phyloP scores from a whole-genome alignment of 371 early-diverging fungal genomes.

The Zancudomyces culisetae region DNA sequence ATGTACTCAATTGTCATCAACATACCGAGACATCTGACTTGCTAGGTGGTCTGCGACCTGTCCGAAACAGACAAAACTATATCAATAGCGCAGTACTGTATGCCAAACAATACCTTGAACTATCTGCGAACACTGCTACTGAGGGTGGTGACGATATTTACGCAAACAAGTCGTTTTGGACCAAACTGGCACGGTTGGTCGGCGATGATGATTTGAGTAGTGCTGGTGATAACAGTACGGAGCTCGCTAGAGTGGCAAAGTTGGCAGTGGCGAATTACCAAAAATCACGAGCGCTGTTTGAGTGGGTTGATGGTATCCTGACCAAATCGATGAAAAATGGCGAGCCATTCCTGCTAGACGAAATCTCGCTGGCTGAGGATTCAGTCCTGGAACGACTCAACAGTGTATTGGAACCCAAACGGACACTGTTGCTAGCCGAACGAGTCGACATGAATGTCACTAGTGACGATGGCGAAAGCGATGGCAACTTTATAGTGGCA shows the following conservation, averaged over 20 bases:
- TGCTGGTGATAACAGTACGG: slow-evolving; percentile 1
- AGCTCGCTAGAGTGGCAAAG: slow-evolving; percentile 5
- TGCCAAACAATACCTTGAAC: background rate
- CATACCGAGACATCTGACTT: slow-evolving; percentile 95
- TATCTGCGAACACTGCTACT: background rate
- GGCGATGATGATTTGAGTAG: background rate
- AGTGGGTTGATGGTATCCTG: slow-evolving; percentile 93
- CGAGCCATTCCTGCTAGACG: slow-evolving; percentile 93
- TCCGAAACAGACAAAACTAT: slow-evolving; percentile 40
- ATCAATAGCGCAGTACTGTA: slow-evolving; percentile 22
- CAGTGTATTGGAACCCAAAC: slow-evolving; percentile 85
- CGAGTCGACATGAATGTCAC: slow-evolving; percentile 29
- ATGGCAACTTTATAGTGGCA: slow-evolving; percentile 7
- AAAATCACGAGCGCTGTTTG: slow-evolving; percentile 41
- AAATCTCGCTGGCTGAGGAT: slow-evolving; percentile 98
- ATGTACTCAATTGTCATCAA: slow-evolving; percentile 94
- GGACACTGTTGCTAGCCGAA: slow-evolving; percentile 85
- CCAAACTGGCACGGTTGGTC: background rate
- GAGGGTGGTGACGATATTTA: background rate
- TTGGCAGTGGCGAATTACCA: background rate
- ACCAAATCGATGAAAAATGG: slow-evolving; percentile 88
- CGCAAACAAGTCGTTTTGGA: background rate
- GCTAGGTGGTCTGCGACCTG: slow-evolving; percentile 92
- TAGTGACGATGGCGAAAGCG: no score
- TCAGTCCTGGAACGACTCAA: slow-evolving; percentile 98